Conservation (phyloP, 495 filamentous ascomycete genomes). For the Daldinia vernicosa region DNA sequence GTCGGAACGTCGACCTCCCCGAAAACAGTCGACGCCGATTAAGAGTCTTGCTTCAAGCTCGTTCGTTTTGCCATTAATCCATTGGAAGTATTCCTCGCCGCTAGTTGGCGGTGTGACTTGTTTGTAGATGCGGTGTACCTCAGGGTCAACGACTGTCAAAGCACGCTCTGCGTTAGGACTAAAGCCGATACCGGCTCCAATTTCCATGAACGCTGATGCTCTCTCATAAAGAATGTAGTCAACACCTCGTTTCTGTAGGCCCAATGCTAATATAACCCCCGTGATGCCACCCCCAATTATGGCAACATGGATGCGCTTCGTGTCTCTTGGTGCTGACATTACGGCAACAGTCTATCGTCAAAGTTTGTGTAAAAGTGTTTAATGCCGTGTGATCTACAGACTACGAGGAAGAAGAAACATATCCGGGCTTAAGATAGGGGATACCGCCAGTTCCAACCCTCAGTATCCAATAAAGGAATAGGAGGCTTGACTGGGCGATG, state of each 20-base stretch:
- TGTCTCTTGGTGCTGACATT: conserved; percentile 14
- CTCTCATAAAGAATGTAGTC: conserved; percentile 66
- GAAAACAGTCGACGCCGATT: conserved; percentile 54
- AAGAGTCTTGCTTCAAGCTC: conserved; percentile 47
- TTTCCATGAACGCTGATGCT: conserved; percentile 59
- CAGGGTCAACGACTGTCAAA: conserved; percentile 59
- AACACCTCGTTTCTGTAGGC: conserved; percentile 61
- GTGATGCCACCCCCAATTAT: conserved; percentile 71
- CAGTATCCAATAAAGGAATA: too few species aligned
- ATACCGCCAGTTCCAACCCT: too few species aligned
- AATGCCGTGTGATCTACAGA: background rate
- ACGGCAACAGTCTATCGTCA: too few species aligned
- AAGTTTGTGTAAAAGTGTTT: background rate
- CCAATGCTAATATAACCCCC: conserved; percentile 65
- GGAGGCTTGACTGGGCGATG: too few species aligned
- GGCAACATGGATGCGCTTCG: conserved; percentile 54
- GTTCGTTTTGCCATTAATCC: conserved; percentile 50
- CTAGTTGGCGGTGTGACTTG: conserved; percentile 50
- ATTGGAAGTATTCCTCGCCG: conserved; percentile 55
- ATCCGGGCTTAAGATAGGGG: background rate
- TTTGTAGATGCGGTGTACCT: conserved; percentile 47
- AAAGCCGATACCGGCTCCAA: conserved; percentile 68
- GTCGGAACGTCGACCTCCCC: conserved; percentile 52
- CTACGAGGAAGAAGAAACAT: background rate
- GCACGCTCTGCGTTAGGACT: conserved; percentile 66